Base-by-base conservation (phyloP, 2,329 filamentous ascomycete genomes). In the Aspergillus aculeatinus region DNA sequence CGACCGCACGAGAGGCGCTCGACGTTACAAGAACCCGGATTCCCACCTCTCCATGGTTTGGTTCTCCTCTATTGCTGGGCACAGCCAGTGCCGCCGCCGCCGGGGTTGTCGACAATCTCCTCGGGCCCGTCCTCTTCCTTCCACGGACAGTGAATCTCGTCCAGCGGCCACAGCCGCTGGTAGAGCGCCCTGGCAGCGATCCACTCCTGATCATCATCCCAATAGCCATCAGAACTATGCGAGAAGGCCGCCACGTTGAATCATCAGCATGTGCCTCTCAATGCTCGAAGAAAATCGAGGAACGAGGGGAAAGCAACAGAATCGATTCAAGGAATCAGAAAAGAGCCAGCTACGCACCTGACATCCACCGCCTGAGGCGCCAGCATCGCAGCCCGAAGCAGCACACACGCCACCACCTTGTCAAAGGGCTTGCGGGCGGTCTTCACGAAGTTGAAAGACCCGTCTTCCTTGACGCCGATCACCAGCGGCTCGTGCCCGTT, bases 401-500 rank as follows among this genome's bases (percentile, higher is more conserved):
- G 33, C 21, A 70, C 59, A 21, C 60, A 63, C 3, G 59, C 49
- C 14, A 67, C 63, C 4, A 66, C 67, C 23, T 35, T n/a, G 53
- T 68, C 64, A 16, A 68, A 68, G 11, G 64, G 62, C 51, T 54
- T 64, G 2, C 12, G 27, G 1, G 14, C 56, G 1, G 67, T 69
- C 29, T 67, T 68, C 48, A 60, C 59, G 35, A 58, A 65, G 11
- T 7, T 31, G 25, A 35, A 55, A 0, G 11, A 2, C 0, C 39
- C 44, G 1, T 33, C 16, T 14, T 52, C 44, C 9, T n/a, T 7
- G 0, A 3, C 6, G 23, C 49, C 16, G n/a, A 66, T 49, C 2
- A 50, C 35, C 16, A 67, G 59, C 3, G 25, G 27, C 35, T 66
- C 64, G 25, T 63, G 47, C 0, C 35, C 49, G 10, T 60, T 23